Conservation (phyloP, 2,329 filamentous ascomycete genomes). For the Trematosphaeria pertusa region DNA sequence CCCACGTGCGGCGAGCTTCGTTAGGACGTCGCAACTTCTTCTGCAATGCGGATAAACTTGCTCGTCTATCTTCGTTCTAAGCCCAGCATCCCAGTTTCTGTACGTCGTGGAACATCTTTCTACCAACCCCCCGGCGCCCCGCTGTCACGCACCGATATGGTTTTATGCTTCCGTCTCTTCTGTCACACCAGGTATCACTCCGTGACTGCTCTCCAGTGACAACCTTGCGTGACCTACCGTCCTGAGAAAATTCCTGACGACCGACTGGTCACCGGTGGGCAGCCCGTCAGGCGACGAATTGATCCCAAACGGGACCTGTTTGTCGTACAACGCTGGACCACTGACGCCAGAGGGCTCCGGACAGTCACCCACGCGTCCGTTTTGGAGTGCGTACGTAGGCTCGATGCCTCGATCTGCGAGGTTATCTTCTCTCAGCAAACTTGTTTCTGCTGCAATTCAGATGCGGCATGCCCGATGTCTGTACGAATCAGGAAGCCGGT, state of each 20-base stretch:
- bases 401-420: not conserved
- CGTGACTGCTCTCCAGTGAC: not conserved
- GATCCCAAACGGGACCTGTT: constrained; percentile 4
- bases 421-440: not conserved
- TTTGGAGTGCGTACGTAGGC: not conserved
- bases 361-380: no score
- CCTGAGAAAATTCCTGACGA: not conserved
- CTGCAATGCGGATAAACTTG: constrained; percentile 9
- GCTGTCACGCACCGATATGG: not conserved
- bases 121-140: not conserved
- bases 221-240: not conserved
- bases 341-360: no score
- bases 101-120: constrained; percentile 7
- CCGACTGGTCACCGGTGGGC: not conserved
- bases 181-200: constrained; percentile 8
- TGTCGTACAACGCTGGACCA: not conserved
- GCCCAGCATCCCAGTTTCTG: constrained; percentile 7
- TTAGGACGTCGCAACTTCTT: constrained; percentile 12
- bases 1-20: constrained; percentile 16
- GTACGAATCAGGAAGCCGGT: constrained; percentile 2
- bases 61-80: constrained; percentile 6
- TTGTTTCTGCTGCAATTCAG: not conserved
- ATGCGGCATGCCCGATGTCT: no score
- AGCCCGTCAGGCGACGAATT: constrained; percentile 1
- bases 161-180: constrained; percentile 4